A percentile compares a stretch with the other conserved stretches of the same genome.
These are phyloP conservation scores for Miamiensis avidus DNA, from an alignment of 169 alveolate species.

Conservation along the genomic window DNA sequence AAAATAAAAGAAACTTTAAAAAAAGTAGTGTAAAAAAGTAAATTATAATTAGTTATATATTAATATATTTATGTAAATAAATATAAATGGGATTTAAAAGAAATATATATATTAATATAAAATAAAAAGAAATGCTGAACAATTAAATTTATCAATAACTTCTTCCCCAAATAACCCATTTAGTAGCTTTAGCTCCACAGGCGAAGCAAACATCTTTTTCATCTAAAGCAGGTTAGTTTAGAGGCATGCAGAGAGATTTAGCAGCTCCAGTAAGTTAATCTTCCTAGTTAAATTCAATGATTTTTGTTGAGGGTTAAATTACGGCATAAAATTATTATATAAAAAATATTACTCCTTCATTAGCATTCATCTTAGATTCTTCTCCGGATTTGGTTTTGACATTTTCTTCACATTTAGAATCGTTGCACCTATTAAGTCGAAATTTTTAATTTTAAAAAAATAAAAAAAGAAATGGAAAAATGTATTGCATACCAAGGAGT, in stretches of 20 bases:
- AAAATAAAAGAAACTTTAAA: no score
- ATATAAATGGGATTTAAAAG: no score
- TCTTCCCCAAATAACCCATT: constrained; percentile 94
- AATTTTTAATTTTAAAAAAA: neutral
- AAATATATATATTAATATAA: no score
- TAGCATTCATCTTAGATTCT: constrained; percentile 83
- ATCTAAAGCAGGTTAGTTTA: constrained; percentile 87
- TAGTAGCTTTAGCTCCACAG: constrained; percentile 95
- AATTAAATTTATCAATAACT: constrained; percentile 94
- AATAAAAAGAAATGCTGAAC: no score
- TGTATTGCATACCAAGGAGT: constrained; percentile 73
- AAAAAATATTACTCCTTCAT: constrained; percentile 65
- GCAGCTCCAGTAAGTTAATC: constrained; percentile 93
- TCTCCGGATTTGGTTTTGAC: constrained; percentile 74
- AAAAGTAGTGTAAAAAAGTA: no score
- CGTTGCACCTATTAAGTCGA: constrained; percentile 61
- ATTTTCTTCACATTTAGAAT: constrained; percentile 70
- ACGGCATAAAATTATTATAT: constrained; percentile 11
- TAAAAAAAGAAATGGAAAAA: neutral
- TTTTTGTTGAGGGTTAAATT: neutral
- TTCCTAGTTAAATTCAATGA: constrained; percentile 26
- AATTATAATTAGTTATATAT: no score
- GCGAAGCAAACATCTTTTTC: constrained; percentile 93
- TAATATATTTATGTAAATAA: no score
- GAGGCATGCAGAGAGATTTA: constrained; percentile 97